Evolutionary conservation across 1,139 yeast genomes (phyloP), one percentile per base, ranked within the genome.

Genomic region (Sugiyamaella pinicola): DNA sequence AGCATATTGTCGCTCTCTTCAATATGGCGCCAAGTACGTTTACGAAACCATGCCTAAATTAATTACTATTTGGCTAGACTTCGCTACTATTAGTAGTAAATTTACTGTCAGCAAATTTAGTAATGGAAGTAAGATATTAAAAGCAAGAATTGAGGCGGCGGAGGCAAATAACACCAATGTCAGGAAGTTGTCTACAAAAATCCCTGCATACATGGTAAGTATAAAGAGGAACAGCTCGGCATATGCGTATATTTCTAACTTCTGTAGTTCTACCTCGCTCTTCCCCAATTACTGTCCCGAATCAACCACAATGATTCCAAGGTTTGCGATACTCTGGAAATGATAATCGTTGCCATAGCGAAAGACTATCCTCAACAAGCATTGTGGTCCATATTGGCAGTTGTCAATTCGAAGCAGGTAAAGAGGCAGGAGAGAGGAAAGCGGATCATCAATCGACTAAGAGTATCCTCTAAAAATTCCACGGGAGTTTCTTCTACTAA

Each of bases 51-150:
- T 95, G 19, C 99, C 99, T 0, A 90, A 90, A 65, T 80, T 90
- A 22, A 78, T 93, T 5, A 91, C 97, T 0, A 78, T 90, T 17
- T 95, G 99, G 99, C 74, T 95, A 17, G 97, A 93, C 63, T 87
- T 85, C 67, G 87, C 91, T 2, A 81, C 74, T 66, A 71, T 42
- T 68, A 17, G 28, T 22, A 13, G 24, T 55, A 61, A 60, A 50
- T 52, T 61, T 28, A 29, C 57, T 13, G 62, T 61, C 64, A 61
- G 28, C 43, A 58, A 13, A 60, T 62, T 65, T 54, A 37, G 60
- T 42, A 40, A 12, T 57, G 57, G 15, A 56, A 58, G 26, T 53
- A 56, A 29, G 55, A 56, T 17, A 38, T 35, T 56, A n/a, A 54
- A 55, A 21, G 53, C 55, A 17, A 58, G 68, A 34, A 28, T 24